Evolutionary conservation across 768 basidiomycete genomes (phyloP).

Genomic region (Phlebiopsis gigantea): DNA sequence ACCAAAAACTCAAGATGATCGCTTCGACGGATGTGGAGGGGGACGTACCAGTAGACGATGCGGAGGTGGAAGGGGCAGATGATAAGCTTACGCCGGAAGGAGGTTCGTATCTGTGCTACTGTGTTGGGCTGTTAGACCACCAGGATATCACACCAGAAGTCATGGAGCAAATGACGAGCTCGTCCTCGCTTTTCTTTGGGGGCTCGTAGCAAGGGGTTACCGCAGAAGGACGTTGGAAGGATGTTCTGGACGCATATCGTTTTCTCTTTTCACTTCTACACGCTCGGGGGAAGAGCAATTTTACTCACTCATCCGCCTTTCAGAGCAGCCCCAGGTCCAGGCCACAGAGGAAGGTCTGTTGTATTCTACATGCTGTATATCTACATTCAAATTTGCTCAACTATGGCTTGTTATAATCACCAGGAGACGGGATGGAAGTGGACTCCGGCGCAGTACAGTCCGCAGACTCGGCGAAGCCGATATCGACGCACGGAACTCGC

Average conservation of each 20-base stretch:
- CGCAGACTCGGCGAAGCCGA: constrained; percentile 27
- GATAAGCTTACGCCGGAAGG: constrained; percentile 18
- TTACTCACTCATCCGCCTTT: background rate
- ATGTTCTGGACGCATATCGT: background rate
- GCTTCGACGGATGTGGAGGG: constrained; percentile 34
- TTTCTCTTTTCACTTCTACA: background rate
- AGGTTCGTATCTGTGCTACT: constrained; percentile 53
- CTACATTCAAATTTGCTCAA: background rate
- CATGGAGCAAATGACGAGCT: constrained; percentile 21
- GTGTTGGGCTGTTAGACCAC: constrained; percentile 55
- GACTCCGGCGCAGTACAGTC: constrained; percentile 31
- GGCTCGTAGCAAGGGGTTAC: background rate
- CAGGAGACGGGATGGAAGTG: constrained; percentile 48
- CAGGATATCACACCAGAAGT: constrained; percentile 48
- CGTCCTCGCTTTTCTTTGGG: background rate
- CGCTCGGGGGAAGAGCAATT: background rate
- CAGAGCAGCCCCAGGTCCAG: background rate
- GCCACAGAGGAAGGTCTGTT: background rate
- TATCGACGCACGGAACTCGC: constrained; percentile 83
- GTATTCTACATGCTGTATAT: background rate
- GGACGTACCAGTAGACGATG: constrained; percentile 30
- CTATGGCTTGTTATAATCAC: background rate
- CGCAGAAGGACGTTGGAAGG: background rate
- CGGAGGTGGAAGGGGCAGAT: constrained; percentile 24
- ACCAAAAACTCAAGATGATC: constrained; percentile 53